These are phyloP conservation scores for Clarireedia sp. DNA, from an alignment of 2,329 filamentous ascomycete species.

Conservation along the genomic window DNA sequence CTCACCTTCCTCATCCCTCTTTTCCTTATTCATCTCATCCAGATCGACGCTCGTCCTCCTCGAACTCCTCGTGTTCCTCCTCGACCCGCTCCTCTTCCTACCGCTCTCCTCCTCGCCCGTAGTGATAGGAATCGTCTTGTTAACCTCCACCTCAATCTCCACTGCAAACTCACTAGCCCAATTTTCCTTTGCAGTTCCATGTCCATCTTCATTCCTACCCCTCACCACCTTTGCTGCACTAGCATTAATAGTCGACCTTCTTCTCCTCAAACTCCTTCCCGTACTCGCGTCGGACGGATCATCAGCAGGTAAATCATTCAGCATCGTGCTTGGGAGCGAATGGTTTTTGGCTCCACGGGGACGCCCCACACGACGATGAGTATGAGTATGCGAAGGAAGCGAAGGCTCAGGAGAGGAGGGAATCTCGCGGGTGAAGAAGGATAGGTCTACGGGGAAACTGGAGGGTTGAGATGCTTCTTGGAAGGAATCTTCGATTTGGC, in stretches of 20 bases:
- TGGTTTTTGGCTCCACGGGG: background rate
- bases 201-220: background rate
- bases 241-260: background rate
- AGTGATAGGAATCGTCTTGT: too few relatives aligned
- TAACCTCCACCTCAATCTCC: background rate
- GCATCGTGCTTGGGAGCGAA: background rate
- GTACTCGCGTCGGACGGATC: background rate
- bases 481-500: background rate
- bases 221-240: background rate
- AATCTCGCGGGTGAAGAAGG: background rate
- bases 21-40: background rate
- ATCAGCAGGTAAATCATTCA: background rate
- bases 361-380: background rate
- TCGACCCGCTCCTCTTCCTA: background rate
- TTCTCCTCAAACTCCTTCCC: background rate
- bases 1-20: background rate
- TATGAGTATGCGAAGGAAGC: background rate
- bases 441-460: background rate
- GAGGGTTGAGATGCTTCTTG: background rate
- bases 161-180: background rate
- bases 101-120: background rate
- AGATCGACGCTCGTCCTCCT: background rate
- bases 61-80: background rate
- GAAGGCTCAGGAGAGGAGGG: background rate
- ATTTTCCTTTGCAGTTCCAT: background rate